Base-by-base conservation (phyloP, 352 stramenopile genomes). In the Globisporangium canariense region DNA sequence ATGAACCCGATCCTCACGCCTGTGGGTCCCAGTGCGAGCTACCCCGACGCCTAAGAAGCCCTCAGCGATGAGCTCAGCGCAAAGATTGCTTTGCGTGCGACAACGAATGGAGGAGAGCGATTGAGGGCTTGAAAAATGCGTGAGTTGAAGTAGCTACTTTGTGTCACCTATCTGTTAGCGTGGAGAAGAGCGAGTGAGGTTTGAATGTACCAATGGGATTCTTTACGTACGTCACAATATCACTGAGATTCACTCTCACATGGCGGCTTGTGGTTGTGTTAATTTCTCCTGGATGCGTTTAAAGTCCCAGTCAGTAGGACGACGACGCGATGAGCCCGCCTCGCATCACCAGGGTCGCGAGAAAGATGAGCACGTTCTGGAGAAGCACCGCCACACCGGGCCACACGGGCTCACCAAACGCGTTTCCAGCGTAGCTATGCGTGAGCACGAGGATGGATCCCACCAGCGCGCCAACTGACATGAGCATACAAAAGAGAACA, bases 321-420 rank as follows among this genome's bases (percentile, higher is more conserved):
- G 66, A 66, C 3, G 75, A 70, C 22, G 70, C 71, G 59, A 89
- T 78, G 5, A 76, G 69, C 7, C 76, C 76, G 22, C 70, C 67
- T 49, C 80, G 69, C 80, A 89, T 89, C 65, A 84, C 68, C 56
- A 86, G 70, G 10, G 76, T 86, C 36, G 70, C 76, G 56, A 89
- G 70, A 47, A 87, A 58, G 40, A 89, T 82, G 40, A 87, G 71
- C 13, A 81, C 70, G 53, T 84, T 89, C 63, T 89, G 80, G 41
- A 87, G 70, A 54, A 89, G 68, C 51, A 89, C 77, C 4, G 78
- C 70, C 8, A 82, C 78, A 22, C 80, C 80, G 1, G 80, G 80
- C 78, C 78, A 89, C 62, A 70, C 71, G 49, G 78, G 77, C 62
- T 89, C 80, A n/a, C 76, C 60, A 58, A 70, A 84, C 38, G 64